Evolutionary conservation across 163 green algal species (phyloP), one percentile per base, ranked within the genome.

Genomic region (Scenedesmus sp.): DNA sequence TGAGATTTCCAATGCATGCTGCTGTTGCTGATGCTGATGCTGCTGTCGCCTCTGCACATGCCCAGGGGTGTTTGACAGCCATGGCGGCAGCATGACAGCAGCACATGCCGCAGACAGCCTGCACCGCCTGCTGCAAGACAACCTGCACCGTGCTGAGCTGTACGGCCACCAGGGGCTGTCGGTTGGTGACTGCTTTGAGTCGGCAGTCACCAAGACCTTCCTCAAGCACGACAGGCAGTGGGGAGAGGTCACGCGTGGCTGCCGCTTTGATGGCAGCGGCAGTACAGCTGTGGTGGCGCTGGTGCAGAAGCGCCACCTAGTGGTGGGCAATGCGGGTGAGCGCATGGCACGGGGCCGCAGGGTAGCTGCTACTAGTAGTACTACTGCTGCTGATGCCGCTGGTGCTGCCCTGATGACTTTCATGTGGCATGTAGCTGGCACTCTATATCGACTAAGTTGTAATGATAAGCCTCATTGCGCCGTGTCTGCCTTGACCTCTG

Each of bases 21-120:
- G 24, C 22, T 33, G 59, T 9, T 72, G 59, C 59, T 72, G 59
- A 22, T 30, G 56, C 56, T 56, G 49, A 56, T 13, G 15, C 49
- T 13, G 15, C 49, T 56, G 49, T 56, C 15, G 12, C 49, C 49
- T 56, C 49, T 72, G 59, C 24, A 3, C 3, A 22, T 72, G 4
- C 10, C 22, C 59, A 65, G 53, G 53, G 9, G 81, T 86, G 30
- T 86, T 49, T 86, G 81, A 86, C 49, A 49, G 81, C 30, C 81
- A 86, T 46, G 81, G 81, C 46, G 81, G 81, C 30, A 44, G 81
- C 26, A 70, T 56, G 24, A 86, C 81, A 73, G 81, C 81, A 49
- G 9, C 44, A 70, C 56, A 86, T 46, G 81, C 49, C 40, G 81
- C 81, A 44, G 46, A 51, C 33, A 40, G 26, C 43, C 46, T 86